Evolutionary conservation across 169 alveolate genomes (phyloP), one percentile per base, ranked within the genome.

Genomic region (Plasmodium vivax): DNA sequence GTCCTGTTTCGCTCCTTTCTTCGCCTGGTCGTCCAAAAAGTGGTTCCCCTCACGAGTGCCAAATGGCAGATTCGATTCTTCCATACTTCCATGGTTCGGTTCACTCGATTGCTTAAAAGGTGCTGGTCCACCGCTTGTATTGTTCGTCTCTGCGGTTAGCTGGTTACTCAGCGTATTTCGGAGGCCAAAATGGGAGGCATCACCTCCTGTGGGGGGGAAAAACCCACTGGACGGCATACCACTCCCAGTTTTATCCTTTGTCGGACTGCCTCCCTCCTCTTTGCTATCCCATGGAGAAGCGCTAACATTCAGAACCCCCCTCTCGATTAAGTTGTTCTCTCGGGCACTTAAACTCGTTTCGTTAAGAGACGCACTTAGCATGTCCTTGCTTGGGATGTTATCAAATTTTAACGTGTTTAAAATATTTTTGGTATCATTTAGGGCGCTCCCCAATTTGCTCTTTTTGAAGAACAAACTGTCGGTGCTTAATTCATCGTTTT

Each of bases 381-480:
- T 74, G 43, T 90, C 90, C 47, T 90, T 90, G 41, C 77, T 80
- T 6, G 90, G 90, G 6, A 90, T 79, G 36, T 80, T 90, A 23
- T 90, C 77, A 90, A 56, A 79, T 58, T 68, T 90, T 36, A 90
- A 62, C 2, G 77, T 90, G 71, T 90, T 81, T 36, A 90, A 32
- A 23, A 90, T 90, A 62, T 90, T 62, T 79, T 90, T 90, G 10
- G 94, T 79, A 43, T 80, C 79, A 90, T 30, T 80, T 79, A 90
- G 72, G 6, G 84, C 74, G 34, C 36, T 90, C 0, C 88, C 94
- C 34, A 90, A 41, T 80, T 56, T 79, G 72, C 94, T 90, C 45
- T 90, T 90, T 90, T 90, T 79, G 34, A 90, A 90, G 82, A 90
- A 80, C 16, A 90, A 14, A 32, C 38, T 62, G 16, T 90, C 94